These are phyloP conservation scores for Periconia macrospinosa DNA, from an alignment of 2,329 filamentous ascomycete genomes.

Conservation along the genomic window DNA sequence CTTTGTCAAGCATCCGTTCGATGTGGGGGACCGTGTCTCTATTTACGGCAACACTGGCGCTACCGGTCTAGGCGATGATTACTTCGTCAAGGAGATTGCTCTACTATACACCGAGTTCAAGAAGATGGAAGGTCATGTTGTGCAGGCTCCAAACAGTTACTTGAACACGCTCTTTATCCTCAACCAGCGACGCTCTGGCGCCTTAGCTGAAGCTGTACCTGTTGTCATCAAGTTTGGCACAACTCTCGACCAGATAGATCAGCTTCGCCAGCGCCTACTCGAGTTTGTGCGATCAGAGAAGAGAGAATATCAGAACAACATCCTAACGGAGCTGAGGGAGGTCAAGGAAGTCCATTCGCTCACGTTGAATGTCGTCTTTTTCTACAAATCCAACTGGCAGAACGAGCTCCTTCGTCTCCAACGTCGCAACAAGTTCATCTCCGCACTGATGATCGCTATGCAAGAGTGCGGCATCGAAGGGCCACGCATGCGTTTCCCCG, in stretches of 20 bases:
- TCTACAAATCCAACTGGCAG: constrained; percentile 97
- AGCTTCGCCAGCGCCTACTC: constrained; percentile 75
- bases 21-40: constrained; percentile 90
- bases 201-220: constrained; percentile 81
- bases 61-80: constrained; percentile 81
- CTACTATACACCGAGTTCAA: constrained; percentile 96
- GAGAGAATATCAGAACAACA: constrained; percentile 83
- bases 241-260: constrained; percentile 77
- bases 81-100: constrained; percentile 93
- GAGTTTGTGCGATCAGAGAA: constrained; percentile 85
- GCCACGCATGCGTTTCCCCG: constrained; percentile 72
- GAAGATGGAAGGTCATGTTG: constrained; percentile 96
- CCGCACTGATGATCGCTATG: constrained; percentile 85
- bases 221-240: constrained; percentile 89
- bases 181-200: constrained; percentile 88
- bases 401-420: constrained; percentile 89
- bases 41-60: constrained; percentile 88
- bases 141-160: constrained; percentile 92
- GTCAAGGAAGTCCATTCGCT: constrained; percentile 84
- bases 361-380: constrained; percentile 90
- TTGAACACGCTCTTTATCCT: constrained; percentile 93
- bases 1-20: constrained; percentile 96
- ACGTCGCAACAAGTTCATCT: constrained; percentile 92
- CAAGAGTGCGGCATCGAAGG: constrained; percentile 83
- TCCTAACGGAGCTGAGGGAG: constrained; percentile 79